Conservation (phyloP, 169 alveolate genomes). For the Sarcocystis neurona region DNA sequence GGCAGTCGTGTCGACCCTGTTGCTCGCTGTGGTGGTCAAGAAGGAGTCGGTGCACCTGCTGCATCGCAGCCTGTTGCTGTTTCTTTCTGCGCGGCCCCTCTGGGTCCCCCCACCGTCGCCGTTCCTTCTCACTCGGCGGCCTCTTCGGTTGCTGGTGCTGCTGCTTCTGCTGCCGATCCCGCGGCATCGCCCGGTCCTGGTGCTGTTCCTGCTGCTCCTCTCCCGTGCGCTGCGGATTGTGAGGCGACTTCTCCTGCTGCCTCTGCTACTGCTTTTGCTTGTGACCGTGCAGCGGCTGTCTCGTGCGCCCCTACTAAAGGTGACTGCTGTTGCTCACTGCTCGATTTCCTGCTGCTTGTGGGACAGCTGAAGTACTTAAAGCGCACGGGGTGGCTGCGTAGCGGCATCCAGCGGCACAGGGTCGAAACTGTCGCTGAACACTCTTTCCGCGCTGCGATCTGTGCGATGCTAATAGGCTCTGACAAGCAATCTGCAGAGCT, state of each 20-base stretch:
- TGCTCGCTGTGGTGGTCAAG: too few relatives aligned
- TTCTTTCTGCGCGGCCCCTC: too few relatives aligned
- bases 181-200: not conserved
- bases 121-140: not conserved
- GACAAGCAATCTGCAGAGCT: slow-evolving; percentile 21
- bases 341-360: slow-evolving; percentile 1
- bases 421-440: slow-evolving; percentile 28
- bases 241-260: not conserved
- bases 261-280: not conserved
- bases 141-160: not conserved
- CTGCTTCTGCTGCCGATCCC: not conserved
- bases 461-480: not conserved
- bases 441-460: slow-evolving; percentile 22
- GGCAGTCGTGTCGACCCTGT: too few relatives aligned
- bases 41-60: too few relatives aligned
- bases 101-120: too few relatives aligned
- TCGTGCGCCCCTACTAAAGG: not conserved
- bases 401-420: not conserved
- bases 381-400: slow-evolving; percentile 8
- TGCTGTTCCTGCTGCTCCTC: not conserved
- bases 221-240: not conserved
- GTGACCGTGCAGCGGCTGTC: not conserved
- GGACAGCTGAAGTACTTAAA: slow-evolving; percentile 2
- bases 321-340: slow-evolving; percentile 13
- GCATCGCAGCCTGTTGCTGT: too few relatives aligned